Conservation (phyloP, 2,329 filamentous ascomycete genomes). For the Paraphaeosphaeria minitans region DNA sequence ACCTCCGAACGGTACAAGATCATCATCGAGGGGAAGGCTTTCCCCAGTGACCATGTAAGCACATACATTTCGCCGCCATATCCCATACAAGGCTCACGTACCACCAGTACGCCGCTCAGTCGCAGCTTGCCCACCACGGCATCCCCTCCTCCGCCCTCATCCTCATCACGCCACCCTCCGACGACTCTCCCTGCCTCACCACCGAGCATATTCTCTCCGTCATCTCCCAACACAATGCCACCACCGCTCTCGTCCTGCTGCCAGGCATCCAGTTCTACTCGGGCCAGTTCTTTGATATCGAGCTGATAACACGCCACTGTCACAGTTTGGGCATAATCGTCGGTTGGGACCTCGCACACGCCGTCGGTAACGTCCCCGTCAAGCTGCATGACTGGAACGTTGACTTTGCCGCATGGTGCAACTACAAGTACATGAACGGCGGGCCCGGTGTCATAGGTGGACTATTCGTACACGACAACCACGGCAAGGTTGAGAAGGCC, state of each 20-base stretch:
- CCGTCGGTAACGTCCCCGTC: conserved; percentile 81
- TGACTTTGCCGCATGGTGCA: conserved; percentile 92
- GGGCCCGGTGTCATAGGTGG: conserved; percentile 83
- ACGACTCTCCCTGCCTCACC: conserved; percentile 61
- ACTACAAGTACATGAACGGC: conserved; percentile 91
- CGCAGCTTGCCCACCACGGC: conserved; percentile 74
- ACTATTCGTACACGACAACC: conserved; percentile 77
- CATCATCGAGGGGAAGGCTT: conserved; percentile 87
- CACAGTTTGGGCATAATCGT: conserved; percentile 72
- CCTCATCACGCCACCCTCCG: conserved; percentile 66
- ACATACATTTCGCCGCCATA: background rate
- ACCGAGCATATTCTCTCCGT: conserved; percentile 73
- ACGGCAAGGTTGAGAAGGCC: conserved; percentile 61
- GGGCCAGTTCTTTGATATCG: conserved; percentile 85
- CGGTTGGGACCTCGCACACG: conserved; percentile 89
- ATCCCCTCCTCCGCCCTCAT: conserved; percentile 72
- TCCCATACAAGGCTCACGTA: conserved; percentile 1
- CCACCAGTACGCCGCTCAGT: conserved; percentile 76
- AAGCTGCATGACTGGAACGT: conserved; percentile 85
- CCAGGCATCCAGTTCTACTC: conserved; percentile 93
- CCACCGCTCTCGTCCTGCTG: conserved; percentile 76
- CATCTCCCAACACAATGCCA: conserved; percentile 75
- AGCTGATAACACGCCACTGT: conserved; percentile 77
- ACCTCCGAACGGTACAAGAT: conserved; percentile 72
- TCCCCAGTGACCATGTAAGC: conserved; percentile 79